Conservation (phyloP, 192 early-diverging fungal genomes). For the Spizellomyces sp. region DNA sequence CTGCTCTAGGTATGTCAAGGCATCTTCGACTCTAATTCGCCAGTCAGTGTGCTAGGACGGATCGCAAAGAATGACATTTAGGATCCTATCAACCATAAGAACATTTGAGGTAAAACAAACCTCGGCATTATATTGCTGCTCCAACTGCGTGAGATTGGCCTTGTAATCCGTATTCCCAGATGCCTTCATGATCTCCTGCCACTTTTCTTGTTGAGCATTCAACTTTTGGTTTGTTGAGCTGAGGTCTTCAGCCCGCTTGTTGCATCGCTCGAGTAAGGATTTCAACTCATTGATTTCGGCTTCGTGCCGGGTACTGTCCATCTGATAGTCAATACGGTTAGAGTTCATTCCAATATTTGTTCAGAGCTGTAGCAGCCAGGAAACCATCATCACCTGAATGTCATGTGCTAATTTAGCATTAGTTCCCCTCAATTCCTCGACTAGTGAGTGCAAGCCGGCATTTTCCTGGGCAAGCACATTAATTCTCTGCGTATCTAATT, state of each 20-base stretch:
- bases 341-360: not conserved
- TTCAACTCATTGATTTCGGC: not conserved
- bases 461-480: slow-evolving; percentile 4
- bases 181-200: not conserved
- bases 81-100: not conserved
- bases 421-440: not conserved
- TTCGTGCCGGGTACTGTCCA: not conserved
- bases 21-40: not conserved
- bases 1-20: not conserved
- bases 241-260: not conserved
- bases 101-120: not conserved
- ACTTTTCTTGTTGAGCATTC: not conserved
- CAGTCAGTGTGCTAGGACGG: not conserved
- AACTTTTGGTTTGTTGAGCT: not conserved
- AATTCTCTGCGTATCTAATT: not conserved
- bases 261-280: not conserved
- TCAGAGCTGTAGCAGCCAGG: not conserved
- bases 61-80: not conserved
- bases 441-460: not conserved
- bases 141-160: too few relatives aligned
- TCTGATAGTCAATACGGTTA: not conserved
- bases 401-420: not conserved
- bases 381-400: not conserved
- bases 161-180: too few relatives aligned
- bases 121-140: too few relatives aligned